Evolutionary conservation across 345 rosid genomes (phyloP), one percentile per base, ranked within the genome.

Genomic region (Aurinia saxatilis): DNA sequence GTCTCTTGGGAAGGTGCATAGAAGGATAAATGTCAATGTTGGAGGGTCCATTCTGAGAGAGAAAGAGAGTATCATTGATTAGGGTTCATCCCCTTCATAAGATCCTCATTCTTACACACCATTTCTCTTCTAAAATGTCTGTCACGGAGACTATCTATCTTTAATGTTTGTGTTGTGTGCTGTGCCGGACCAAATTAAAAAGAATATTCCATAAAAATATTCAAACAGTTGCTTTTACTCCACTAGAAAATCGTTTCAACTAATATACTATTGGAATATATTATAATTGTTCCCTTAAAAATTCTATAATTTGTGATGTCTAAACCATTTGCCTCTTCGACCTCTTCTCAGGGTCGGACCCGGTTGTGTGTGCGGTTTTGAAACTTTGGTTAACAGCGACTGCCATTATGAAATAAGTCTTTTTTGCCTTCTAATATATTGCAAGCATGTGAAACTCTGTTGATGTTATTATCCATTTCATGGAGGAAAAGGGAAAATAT

Each of bases 131-230:
- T 15, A 50, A 52, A 53, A 38, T 52, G 73, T 69, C 73, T 61
- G 63, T 69, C 62, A 60, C 73, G 52, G 56, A n/a, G 51, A 50
- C 45, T 52, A 60, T 62, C 60, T 46, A 45, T 38, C 63, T 69
- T 67, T 60, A 44, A 45, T 51, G 67, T 68, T 68, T 68, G 73
- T 69, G 73, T 52, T 60, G n/a, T n/a, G n/a, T n/a, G n/a, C n/a
- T n/a, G n/a, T n/a, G n/a, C n/a, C n/a, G n/a, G n/a, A n/a, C n/a
- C n/a, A n/a, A n/a, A n/a, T n/a, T n/a, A n/a, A n/a, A n/a, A n/a
- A n/a, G n/a, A n/a, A n/a, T n/a, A n/a, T n/a, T n/a, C n/a, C n/a
- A n/a, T n/a, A n/a, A n/a, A n/a, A n/a, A n/a, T n/a, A n/a, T n/a
- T n/a, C n/a, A n/a, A n/a, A n/a, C n/a, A n/a, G n/a, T n/a, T n/a